Evolutionary conservation across 2,329 filamentous ascomycete species (phyloP), one percentile per base, ranked within the genome.

Genomic region (Emergomyces pasteurianus): DNA sequence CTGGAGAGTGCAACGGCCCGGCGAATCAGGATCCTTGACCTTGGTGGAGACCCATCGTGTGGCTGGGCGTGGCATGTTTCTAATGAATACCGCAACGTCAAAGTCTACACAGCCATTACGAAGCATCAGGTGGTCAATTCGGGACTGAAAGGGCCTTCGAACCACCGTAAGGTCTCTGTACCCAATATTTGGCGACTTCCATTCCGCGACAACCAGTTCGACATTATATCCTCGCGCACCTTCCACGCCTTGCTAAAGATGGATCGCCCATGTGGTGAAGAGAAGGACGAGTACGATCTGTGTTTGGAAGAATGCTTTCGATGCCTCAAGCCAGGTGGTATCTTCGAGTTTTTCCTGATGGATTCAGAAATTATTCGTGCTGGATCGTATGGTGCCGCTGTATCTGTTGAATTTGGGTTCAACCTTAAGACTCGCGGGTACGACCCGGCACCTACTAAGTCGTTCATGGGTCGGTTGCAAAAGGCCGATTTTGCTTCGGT

Each of bases 21-120:
- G 61, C 81, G 85, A 28, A 77, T 85, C 3, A 80, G 88, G 40
- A 87, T 96, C 61, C 82, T 97, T 31, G 92, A 97, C 71, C 85
- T 96, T 40, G 91, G 89, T 56, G 92, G 92, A 52, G 86, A 92
- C 70, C 81, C 87, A 0, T 85, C 88, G 16, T 92, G 90, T 71
- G 91, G 95, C 74, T 99, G 94, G 94, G 92, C 89, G 26, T 99
- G 94, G 94, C 86, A 94, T 71, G 88, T 90, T 61, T 91, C 94
- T 0, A 81, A 89, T 56, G 87, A 92, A 72, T 94, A 92, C 73
- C 90, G 89, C 21, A 87, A 90, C 71, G 83, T 89, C 61, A 91
- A 90, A 72, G 84, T 96, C 59, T 95, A 92, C 77, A 96, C 92
- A 0, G 90, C 92, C 60, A 88, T 88, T 43, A 90, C 87, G 65